Evolutionary conservation across 495 filamentous ascomycete genomes (phyloP).

Genomic region (Amorphotheca resinae): DNA sequence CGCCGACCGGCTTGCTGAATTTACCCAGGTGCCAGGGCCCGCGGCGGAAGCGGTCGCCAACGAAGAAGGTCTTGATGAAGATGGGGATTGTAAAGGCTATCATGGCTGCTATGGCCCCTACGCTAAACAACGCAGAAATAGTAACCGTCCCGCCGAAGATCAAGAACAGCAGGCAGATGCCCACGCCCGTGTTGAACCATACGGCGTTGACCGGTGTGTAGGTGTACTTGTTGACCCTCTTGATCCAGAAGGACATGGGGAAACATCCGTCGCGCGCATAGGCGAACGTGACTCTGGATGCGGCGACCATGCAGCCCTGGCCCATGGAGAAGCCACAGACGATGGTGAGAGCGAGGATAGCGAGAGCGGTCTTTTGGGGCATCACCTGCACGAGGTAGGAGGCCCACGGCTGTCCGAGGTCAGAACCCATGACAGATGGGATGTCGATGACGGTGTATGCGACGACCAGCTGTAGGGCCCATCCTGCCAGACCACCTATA

Average conservation of each 20-base stretch:
- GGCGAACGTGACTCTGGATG: constrained; percentile 65
- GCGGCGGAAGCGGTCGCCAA: constrained; percentile 52
- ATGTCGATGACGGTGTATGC: constrained; percentile 72
- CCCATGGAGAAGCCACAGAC: constrained; percentile 72
- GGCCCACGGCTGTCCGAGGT: constrained; percentile 65
- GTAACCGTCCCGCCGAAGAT: constrained; percentile 56
- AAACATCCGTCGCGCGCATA: constrained; percentile 74
- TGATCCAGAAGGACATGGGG: constrained; percentile 50
- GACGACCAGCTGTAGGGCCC: constrained; percentile 65
- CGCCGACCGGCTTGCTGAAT: constrained; percentile 49
- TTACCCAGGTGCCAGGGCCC: constrained; percentile 67
- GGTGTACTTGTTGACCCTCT: constrained; percentile 52
- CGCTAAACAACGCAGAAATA: constrained; percentile 64
- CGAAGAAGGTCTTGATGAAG: constrained; percentile 61
- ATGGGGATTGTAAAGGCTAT: constrained; percentile 67
- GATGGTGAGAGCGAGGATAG: constrained; percentile 57
- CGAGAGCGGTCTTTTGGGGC: constrained; percentile 51
- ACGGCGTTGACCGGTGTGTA: constrained; percentile 69
- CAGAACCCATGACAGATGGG: constrained; percentile 42
- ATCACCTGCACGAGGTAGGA: constrained; percentile 62
- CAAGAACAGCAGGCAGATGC: constrained; percentile 50
- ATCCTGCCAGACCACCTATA: constrained; percentile 57
- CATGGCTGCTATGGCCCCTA: constrained; percentile 64
- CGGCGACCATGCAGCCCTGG: constrained; percentile 74
- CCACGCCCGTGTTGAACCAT: constrained; percentile 56